These are phyloP conservation scores for Leccinum rimulosum DNA, from an alignment of 768 basidiomycete genomes.

Conservation along the genomic window DNA sequence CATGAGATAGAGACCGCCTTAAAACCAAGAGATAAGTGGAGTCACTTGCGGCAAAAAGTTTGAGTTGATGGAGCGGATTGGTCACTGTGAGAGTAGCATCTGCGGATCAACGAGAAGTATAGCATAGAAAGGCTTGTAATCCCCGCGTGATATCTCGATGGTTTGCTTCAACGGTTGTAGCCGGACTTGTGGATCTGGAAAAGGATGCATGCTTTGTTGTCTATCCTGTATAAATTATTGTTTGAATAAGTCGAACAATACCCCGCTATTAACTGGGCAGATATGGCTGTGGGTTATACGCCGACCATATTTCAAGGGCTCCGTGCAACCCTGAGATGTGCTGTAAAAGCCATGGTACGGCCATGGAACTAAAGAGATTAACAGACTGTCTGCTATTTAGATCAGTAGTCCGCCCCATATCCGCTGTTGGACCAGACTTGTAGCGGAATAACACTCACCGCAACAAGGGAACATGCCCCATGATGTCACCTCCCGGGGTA, in stretches of 20 bases:
- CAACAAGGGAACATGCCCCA: neutral
- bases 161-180: no score
- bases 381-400: neutral
- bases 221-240: neutral
- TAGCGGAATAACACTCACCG: neutral
- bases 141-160: neutral
- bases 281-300: neutral
- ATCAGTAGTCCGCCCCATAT: neutral
- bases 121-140: neutral
- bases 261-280: no score
- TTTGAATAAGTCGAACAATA: neutral
- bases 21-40: neutral
- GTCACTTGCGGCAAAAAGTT: neutral
- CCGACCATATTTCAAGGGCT: neutral
- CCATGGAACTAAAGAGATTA: no score
- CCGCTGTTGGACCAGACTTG: neutral
- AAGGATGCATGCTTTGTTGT: no score
- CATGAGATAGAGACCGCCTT: neutral
- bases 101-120: neutral
- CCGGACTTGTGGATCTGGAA: neutral
- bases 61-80: neutral
- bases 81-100: neutral
- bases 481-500: neutral
- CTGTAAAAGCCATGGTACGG: neutral
- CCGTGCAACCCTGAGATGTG: neutral